These are phyloP conservation scores for Huntiella savannae DNA, from an alignment of 2,329 filamentous ascomycete genomes.

Conservation along the genomic window DNA sequence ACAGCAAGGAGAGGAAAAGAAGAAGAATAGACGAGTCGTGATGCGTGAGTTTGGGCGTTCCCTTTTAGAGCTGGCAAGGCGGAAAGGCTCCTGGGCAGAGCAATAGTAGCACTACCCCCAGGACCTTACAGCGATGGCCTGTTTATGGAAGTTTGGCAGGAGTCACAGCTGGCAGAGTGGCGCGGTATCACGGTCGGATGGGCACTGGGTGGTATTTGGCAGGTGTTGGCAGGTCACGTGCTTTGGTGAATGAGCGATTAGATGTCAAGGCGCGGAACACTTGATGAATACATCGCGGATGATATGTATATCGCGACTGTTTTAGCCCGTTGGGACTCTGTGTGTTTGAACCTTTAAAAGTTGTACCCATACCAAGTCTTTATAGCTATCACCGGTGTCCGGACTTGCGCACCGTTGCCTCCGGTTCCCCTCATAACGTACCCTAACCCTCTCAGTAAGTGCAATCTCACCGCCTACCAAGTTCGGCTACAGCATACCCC, in stretches of 20 bases:
- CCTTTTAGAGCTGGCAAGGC: neutral
- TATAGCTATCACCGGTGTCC: neutral
- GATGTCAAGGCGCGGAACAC: no score
- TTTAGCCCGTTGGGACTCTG: neutral
- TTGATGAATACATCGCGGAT: no score
- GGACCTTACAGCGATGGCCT: neutral
- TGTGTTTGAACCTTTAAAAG: neutral
- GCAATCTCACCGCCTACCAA: conserved; percentile 3
- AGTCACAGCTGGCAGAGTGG: neutral
- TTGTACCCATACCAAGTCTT: neutral
- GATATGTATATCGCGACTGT: no score
- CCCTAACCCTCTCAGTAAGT: neutral
- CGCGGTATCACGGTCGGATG: neutral
- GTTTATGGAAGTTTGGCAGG: neutral
- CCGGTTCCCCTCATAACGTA: neutral
- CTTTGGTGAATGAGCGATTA: no score
- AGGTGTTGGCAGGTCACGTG: no score
- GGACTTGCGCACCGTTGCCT: neutral
- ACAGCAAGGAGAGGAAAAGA: neutral
- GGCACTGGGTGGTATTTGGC: no score
- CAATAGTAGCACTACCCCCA: neutral
- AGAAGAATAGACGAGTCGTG: neutral
- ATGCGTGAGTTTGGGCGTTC: neutral
- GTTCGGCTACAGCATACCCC: no score
- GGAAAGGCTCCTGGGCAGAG: neutral